These are phyloP conservation scores for Saccharomyces uvarum DNA, from an alignment of 1,139 yeast species.

Conservation along the genomic window DNA sequence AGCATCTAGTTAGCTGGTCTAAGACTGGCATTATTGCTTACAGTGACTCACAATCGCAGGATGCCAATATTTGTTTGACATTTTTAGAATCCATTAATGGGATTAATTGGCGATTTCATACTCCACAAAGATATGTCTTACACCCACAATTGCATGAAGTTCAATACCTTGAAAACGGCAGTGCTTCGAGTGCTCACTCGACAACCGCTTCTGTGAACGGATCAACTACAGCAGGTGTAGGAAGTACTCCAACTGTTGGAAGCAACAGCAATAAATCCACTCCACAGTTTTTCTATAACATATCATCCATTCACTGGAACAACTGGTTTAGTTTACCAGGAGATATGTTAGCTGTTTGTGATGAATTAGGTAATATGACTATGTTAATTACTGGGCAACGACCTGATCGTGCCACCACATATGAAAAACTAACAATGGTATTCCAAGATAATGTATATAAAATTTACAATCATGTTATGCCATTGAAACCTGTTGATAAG, in stretches of 20 bases:
- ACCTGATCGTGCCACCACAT: constrained; percentile 30
- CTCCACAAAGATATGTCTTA: constrained; percentile 28
- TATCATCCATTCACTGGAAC: constrained; percentile 30
- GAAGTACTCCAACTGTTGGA: constrained; percentile 5
- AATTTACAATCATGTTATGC: constrained; percentile 27
- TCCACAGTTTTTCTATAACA: constrained; percentile 24
- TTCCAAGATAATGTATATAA: constrained; percentile 33
- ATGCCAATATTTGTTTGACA: constrained; percentile 29
- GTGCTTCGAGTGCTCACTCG: constrained; percentile 1
- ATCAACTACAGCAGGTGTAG: constrained; percentile 6
- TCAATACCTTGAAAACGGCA: constrained; percentile 4
- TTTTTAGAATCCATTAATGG: constrained; percentile 32
- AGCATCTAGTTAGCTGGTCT: constrained; percentile 22
- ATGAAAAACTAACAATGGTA: constrained; percentile 29
- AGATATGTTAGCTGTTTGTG: constrained; percentile 32
- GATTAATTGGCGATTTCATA: constrained; percentile 33
- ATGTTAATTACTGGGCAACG: constrained; percentile 32
- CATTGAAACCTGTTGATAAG: constrained; percentile 11
- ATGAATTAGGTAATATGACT: constrained; percentile 32
- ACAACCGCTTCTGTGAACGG: constrained; percentile 6
- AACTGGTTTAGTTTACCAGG: constrained; percentile 32
- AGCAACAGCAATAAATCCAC: constrained; percentile 11
- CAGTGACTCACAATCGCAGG: constrained; percentile 26
- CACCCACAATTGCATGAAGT: constrained; percentile 30
- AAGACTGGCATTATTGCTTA: constrained; percentile 33